Evolutionary conservation across 768 basidiomycete species (phyloP), one percentile per base, ranked within the genome.

Genomic region (Leccinum olivaceopallidum): DNA sequence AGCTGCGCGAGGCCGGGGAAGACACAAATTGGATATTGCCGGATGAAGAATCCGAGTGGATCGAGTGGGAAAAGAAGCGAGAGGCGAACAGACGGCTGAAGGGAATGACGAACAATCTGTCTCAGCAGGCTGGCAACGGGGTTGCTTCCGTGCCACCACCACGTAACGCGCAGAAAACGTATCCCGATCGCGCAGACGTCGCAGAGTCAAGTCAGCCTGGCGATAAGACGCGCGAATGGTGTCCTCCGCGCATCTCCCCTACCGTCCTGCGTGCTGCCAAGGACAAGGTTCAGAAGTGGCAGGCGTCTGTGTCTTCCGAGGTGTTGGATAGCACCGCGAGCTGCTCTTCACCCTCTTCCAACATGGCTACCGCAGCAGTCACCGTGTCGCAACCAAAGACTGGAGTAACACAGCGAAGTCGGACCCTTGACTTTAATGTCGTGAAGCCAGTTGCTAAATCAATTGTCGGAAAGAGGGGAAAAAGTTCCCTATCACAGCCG

Each of bases 21-120:
- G 62, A 63, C 24, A 59, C 66, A 22, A 69, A 72, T 36, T 73
- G 72, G 71, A 66, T 76, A 64, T 56, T 84, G 63, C 80, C 82
- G 12, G 75, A 76, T 26, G 80, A 78, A 18, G 84, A 85, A 66
- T 75, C 75, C 50, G 79, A 80, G 37, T 84, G 84, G 83, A 61
- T 73, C 14, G 75, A 76, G 26, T 81, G 77, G 76, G 83, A 84
- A 69, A 71, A 62, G 60, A 70, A 65, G 61, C 69, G 65, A 54
- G 63, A 66, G 57, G 67, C 66, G 36, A 39, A 36, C 5, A 65
- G 63, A 44, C 58, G 66, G 18, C 55, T 65, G 52, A 69, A 63
- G 50, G 59, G 50, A 48, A 68, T 61, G 53, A 65, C 60, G 1
- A 66, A 61, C 8, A 47, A 22, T 20, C 49, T 53, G 8, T 57